phyloP scores from a whole-genome alignment of 495 filamentous ascomycete species.

The Penicillium riverlandense region DNA sequence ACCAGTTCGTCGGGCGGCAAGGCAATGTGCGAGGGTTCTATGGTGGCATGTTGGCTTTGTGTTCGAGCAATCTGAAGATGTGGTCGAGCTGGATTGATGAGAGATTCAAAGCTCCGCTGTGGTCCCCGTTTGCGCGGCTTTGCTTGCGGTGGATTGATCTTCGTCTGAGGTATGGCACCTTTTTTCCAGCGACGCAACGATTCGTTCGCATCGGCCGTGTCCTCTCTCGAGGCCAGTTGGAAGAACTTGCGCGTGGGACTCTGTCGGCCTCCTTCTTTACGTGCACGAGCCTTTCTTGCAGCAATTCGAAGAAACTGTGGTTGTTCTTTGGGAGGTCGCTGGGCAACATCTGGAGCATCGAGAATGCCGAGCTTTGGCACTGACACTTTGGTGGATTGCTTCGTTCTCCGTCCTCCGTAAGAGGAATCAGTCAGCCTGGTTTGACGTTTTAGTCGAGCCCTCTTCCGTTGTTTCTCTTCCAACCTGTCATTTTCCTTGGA shows the following conservation, averaged over 20 bases:
- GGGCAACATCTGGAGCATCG: slow-evolving; percentile 53
- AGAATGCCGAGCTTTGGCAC: slow-evolving; percentile 59
- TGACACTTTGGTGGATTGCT: slow-evolving; percentile 9
- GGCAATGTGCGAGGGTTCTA: neutral
- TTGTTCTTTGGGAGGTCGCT: slow-evolving; percentile 17
- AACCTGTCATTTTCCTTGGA: slow-evolving; percentile 5
- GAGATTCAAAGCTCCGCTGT: slow-evolving; percentile 9
- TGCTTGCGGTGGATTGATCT: slow-evolving; percentile 14
- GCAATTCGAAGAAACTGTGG: slow-evolving; percentile 79
- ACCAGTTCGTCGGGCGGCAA: neutral
- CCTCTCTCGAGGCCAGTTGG: slow-evolving; percentile 57
- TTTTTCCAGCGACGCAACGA: slow-evolving; percentile 68
- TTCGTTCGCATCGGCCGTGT: slow-evolving; percentile 68
- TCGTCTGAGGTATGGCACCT: slow-evolving; percentile 53
- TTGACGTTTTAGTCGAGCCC: slow-evolving; percentile 22
- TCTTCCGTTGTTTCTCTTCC: slow-evolving; percentile 16
- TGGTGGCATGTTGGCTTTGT: neutral
- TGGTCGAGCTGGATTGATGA: slow-evolving; percentile 2
- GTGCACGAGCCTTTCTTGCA: slow-evolving; percentile 56
- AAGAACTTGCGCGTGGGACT: slow-evolving; percentile 73
- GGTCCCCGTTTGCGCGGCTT: slow-evolving; percentile 16
- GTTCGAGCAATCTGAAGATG: slow-evolving; percentile 2
- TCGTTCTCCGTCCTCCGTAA: slow-evolving; percentile 22
- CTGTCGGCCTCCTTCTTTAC: slow-evolving; percentile 57
- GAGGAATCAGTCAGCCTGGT: slow-evolving; percentile 25